phyloP scores from a whole-genome alignment of 2,329 filamentous ascomycete species.

The Zalaria obscura region DNA sequence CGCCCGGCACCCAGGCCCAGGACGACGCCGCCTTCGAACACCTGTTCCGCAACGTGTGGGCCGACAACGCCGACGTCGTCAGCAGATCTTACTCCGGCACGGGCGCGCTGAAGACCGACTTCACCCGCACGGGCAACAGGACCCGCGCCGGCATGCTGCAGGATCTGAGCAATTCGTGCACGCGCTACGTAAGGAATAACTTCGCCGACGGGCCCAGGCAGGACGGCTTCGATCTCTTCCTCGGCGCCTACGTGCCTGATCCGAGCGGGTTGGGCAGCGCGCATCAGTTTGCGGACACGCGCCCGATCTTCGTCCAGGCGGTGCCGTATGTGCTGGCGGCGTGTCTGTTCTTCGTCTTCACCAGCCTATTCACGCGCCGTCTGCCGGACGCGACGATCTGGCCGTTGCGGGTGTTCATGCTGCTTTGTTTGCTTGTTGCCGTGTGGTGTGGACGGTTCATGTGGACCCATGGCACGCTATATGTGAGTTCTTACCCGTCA shows the following conservation, averaged over 20 bases:
- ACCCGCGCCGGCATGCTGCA: constrained; percentile 75
- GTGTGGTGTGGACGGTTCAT: constrained; percentile 67
- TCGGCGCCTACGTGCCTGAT: constrained; percentile 70
- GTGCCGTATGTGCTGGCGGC: constrained; percentile 83
- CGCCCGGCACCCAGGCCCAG: constrained; percentile 61
- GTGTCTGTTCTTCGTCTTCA: constrained; percentile 67
- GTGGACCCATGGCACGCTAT: constrained; percentile 74
- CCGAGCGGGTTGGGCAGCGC: constrained; percentile 55
- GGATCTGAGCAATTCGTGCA: constrained; percentile 77
- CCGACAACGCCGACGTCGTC: constrained; percentile 93
- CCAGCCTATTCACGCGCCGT: constrained; percentile 59
- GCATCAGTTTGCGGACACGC: constrained; percentile 67
- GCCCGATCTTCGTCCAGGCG: constrained; percentile 81
- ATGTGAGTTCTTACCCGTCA: constrained; percentile 49
- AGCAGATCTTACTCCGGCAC: constrained; percentile 89
- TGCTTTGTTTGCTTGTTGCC: constrained; percentile 61
- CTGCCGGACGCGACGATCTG: constrained; percentile 62
- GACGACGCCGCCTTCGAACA: constrained; percentile 74
- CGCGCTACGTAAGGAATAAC: constrained; percentile 85
- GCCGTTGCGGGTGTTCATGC: constrained; percentile 66
- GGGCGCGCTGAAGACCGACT: constrained; percentile 93
- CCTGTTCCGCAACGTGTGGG: constrained; percentile 95
- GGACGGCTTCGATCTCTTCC: constrained; percentile 88
- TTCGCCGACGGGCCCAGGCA: constrained; percentile 87
- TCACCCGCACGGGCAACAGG: constrained; percentile 82